phyloP scores from a whole-genome alignment of 2,329 filamentous ascomycete species.

The Neofusicoccum cordaticola region DNA sequence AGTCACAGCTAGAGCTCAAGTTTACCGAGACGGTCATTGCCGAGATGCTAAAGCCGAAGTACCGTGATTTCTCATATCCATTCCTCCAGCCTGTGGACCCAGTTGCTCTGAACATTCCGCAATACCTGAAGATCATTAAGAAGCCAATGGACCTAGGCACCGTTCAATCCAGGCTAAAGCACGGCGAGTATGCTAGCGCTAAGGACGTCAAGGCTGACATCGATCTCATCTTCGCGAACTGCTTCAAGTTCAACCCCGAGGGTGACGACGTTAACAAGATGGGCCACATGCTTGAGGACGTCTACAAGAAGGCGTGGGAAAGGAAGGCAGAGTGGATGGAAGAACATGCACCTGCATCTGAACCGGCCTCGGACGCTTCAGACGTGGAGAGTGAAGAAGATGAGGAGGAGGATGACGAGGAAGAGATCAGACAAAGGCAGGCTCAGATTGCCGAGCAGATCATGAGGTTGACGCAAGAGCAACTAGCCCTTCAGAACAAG shows the following conservation, averaged over 20 bases:
- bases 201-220: slow-evolving; percentile 87
- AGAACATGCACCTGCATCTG: slow-evolving; percentile 65
- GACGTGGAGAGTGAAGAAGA: slow-evolving; percentile 71
- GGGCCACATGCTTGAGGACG: slow-evolving; percentile 68
- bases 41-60: slow-evolving; percentile 73
- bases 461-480: slow-evolving; percentile 16
- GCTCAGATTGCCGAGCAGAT: slow-evolving; percentile 60
- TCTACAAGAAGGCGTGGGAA: slow-evolving; percentile 74
- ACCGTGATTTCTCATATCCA: slow-evolving; percentile 65
- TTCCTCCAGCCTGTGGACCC: slow-evolving; percentile 88
- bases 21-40: slow-evolving; percentile 82
- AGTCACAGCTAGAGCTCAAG: slow-evolving; percentile 80
- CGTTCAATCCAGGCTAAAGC: slow-evolving; percentile 72
- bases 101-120: slow-evolving; percentile 87
- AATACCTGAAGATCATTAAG: slow-evolving; percentile 91
- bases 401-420: slow-evolving; percentile 58
- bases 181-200: slow-evolving; percentile 73
- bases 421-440: slow-evolving; percentile 48
- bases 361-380: slow-evolving; percentile 63
- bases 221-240: slow-evolving; percentile 81
- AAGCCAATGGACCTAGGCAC: slow-evolving; percentile 93
- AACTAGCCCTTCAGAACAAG: slow-evolving; percentile 14
- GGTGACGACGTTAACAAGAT: slow-evolving; percentile 70
- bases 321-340: slow-evolving; percentile 80
- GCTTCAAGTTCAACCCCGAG: slow-evolving; percentile 84